phyloP scores from a whole-genome alignment of 331 rosid genomes.

The Quercus tomentella region DNA sequence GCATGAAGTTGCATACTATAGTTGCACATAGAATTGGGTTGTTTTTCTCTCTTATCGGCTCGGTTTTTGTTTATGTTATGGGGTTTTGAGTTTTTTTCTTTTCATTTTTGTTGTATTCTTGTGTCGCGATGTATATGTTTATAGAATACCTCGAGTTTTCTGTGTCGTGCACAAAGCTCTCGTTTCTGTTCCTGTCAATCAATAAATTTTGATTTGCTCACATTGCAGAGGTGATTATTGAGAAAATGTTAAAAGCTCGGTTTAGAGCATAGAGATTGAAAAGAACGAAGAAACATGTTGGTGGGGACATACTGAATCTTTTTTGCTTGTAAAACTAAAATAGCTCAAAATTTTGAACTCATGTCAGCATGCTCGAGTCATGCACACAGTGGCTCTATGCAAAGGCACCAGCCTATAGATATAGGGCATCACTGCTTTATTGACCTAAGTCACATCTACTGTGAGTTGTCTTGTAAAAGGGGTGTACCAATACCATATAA shows the following conservation, averaged over 20 bases:
- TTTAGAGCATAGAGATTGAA: no score
- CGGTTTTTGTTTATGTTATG: neutral
- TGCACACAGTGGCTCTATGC: neutral
- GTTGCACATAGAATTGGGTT: neutral
- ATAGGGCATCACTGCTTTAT: neutral
- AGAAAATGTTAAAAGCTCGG: neutral
- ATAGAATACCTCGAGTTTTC: neutral
- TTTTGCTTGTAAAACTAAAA: neutral
- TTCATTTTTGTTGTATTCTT: conserved; percentile 12
- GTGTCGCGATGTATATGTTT: neutral
- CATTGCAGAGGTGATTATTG: neutral
- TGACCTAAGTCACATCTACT: neutral
- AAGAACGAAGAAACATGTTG: no score
- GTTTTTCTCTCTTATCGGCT: neutral
- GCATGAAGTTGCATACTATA: conserved; percentile 12
- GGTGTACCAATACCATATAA: no score
- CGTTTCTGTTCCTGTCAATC: no score
- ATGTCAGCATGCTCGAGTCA: neutral
- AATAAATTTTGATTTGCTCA: neutral
- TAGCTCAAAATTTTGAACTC: neutral
- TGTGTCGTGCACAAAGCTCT: no score
- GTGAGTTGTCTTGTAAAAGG: neutral
- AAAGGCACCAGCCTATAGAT: neutral
- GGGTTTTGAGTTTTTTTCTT: neutral
- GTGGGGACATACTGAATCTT: neutral